Conservation (phyloP, 805 yeast species). For the Cyberlindnera samutprakarnensis region DNA sequence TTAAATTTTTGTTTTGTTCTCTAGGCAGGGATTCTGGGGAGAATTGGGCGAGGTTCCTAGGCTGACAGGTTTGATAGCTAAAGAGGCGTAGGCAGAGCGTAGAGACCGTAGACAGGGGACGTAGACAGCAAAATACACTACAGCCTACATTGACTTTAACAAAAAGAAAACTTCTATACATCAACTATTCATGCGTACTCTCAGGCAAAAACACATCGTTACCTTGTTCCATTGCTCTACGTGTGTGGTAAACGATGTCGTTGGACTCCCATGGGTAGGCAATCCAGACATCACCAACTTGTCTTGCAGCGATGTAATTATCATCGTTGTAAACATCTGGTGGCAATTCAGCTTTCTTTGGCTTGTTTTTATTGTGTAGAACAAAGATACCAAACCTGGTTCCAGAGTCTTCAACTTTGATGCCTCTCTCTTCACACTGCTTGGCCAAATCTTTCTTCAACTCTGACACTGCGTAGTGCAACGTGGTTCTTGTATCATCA, state of each 20-base stretch:
- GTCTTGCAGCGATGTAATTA: constrained; percentile 64
- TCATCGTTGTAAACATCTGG: constrained; percentile 50
- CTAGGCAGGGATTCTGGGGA: too few species aligned
- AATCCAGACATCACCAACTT: constrained; percentile 75
- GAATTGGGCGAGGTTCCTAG: too few species aligned
- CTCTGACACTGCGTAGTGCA: constrained; percentile 72
- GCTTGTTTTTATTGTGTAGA: constrained; percentile 67
- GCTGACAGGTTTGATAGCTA: too few species aligned
- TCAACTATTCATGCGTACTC: neutral
- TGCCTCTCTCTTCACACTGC: constrained; percentile 48
- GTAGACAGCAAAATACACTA: too few species aligned
- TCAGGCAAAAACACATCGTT: constrained; percentile 42
- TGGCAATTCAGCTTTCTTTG: constrained; percentile 67
- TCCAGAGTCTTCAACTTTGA: constrained; percentile 31
- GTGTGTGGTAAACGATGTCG: constrained; percentile 67
- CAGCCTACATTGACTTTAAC: too few species aligned
- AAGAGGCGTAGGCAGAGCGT: too few species aligned
- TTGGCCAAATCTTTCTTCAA: constrained; percentile 61
- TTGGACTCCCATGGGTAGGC: constrained; percentile 84
- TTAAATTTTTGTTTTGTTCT: too few species aligned
- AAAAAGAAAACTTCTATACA: too few species aligned
- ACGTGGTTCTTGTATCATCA: constrained; percentile 79
- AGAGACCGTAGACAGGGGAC: too few species aligned
- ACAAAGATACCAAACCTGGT: constrained; percentile 73
- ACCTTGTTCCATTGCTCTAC: constrained; percentile 66